phyloP scores from a whole-genome alignment of 2,329 filamentous ascomycete species.

The Dactylonectria macrodidyma region DNA sequence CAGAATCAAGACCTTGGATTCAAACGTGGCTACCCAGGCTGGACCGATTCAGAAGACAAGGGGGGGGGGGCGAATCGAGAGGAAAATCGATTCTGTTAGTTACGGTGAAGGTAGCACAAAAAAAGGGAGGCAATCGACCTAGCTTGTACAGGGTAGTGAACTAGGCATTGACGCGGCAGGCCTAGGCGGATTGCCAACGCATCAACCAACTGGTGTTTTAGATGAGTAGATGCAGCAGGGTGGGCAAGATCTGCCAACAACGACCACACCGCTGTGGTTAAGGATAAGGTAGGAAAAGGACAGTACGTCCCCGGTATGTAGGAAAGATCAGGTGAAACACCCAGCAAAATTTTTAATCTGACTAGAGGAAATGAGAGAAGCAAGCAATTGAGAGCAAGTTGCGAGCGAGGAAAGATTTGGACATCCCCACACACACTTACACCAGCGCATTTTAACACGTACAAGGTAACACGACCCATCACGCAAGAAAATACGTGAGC shows the following conservation, averaged over 20 bases:
- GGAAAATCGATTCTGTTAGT: background rate
- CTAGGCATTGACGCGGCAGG: background rate
- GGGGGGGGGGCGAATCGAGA: background rate
- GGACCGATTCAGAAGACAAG: background rate
- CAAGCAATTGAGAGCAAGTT: background rate
- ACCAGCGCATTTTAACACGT: slow-evolving; percentile 7
- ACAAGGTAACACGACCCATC: background rate
- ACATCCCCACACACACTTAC: slow-evolving; percentile 11
- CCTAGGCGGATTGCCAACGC: slow-evolving; percentile 2
- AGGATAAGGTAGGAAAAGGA: background rate
- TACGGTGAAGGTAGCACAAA: background rate
- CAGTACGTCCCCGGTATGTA: background rate
- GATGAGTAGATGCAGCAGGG: background rate
- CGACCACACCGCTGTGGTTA: background rate
- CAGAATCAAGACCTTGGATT: slow-evolving; percentile 19
- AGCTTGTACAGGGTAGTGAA: background rate
- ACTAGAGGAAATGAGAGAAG: background rate
- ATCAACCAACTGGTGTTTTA: slow-evolving; percentile 10
- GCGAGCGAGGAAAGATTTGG: background rate
- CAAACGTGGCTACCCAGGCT: slow-evolving; percentile 4
- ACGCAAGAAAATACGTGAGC: background rate
- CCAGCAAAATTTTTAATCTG: background rate
- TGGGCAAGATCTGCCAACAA: background rate
- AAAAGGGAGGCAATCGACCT: background rate
- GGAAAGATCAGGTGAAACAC: slow-evolving; percentile 5